Conservation (phyloP, 2,329 filamentous ascomycete genomes). For the Capronia epimyces region DNA sequence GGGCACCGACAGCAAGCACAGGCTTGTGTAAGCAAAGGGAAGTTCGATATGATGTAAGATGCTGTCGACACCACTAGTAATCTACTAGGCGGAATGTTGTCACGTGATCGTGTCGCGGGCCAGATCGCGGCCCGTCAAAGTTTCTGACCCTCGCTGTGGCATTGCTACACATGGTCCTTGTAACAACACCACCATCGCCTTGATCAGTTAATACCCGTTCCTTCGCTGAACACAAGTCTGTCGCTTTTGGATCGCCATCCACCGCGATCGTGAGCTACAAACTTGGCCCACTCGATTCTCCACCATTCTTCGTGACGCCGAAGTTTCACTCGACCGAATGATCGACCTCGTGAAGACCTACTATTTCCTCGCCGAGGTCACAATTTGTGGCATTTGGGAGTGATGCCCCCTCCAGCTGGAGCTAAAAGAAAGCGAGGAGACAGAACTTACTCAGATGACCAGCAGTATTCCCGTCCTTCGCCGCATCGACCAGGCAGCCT, state of each 20-base stretch:
- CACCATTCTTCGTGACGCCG: neutral
- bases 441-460: slow-evolving; percentile 41
- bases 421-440: slow-evolving; percentile 53
- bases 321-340: slow-evolving; percentile 15
- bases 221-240: neutral
- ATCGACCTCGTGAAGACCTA: slow-evolving; percentile 6
- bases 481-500: slow-evolving; percentile 45
- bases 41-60: neutral
- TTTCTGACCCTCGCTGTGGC: neutral
- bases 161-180: neutral
- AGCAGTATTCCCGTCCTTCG: slow-evolving; percentile 39
- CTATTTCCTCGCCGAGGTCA: slow-evolving; percentile 10
- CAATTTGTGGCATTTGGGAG: slow-evolving; percentile 15
- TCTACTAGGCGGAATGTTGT: neutral
- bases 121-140: neutral
- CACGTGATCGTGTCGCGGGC: neutral
- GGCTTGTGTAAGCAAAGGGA: too few species aligned
- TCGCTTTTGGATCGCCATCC: neutral
- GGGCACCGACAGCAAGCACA: too few species aligned
- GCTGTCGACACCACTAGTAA: neutral
- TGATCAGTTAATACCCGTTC: neutral
- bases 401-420: slow-evolving; percentile 48
- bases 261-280: neutral
- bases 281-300: neutral
- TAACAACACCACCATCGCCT: neutral